Evolutionary conservation across 345 rosid species (phyloP).

Genomic region (Limnanthes douglasii): DNA sequence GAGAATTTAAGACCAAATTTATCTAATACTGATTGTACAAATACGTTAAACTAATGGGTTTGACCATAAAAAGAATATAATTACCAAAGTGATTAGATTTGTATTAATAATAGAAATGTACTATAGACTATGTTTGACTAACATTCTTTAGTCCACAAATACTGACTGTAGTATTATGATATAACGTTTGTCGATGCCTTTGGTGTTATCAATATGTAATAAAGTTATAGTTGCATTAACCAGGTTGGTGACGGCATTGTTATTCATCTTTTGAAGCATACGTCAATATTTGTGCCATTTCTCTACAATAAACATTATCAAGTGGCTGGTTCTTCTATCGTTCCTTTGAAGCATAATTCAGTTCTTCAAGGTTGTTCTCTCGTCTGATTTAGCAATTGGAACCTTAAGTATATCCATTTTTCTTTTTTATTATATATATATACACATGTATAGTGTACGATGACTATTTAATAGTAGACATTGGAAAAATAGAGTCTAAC

Average conservation of each 20-base stretch:
- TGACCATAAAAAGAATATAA: too few species aligned
- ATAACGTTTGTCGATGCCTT: background rate
- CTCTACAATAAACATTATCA: slow-evolving; percentile 38
- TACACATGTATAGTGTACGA: background rate
- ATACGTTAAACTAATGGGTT: too few species aligned
- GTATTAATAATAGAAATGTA: too few species aligned
- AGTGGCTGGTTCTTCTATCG: slow-evolving; percentile 40
- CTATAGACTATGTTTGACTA: too few species aligned
- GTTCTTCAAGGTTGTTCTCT: background rate
- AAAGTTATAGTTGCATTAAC: slow-evolving; percentile 4
- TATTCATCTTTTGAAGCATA: slow-evolving; percentile 40
- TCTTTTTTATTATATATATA: too few species aligned
- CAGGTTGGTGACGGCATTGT: slow-evolving; percentile 63
- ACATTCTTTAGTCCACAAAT: too few species aligned
- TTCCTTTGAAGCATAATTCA: slow-evolving; percentile 7
- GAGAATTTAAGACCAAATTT: too few species aligned
- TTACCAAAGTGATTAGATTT: too few species aligned
- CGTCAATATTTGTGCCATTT: slow-evolving; percentile 48
- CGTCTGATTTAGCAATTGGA: background rate
- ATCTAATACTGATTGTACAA: too few species aligned
- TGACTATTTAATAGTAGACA: background rate
- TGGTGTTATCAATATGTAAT: too few species aligned
- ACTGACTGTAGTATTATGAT: too few species aligned
- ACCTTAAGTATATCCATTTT: too few species aligned
- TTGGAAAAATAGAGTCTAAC: background rate